Base-by-base conservation (phyloP, 192 early-diverging fungal species). In the Helicostylum pulchrum region DNA sequence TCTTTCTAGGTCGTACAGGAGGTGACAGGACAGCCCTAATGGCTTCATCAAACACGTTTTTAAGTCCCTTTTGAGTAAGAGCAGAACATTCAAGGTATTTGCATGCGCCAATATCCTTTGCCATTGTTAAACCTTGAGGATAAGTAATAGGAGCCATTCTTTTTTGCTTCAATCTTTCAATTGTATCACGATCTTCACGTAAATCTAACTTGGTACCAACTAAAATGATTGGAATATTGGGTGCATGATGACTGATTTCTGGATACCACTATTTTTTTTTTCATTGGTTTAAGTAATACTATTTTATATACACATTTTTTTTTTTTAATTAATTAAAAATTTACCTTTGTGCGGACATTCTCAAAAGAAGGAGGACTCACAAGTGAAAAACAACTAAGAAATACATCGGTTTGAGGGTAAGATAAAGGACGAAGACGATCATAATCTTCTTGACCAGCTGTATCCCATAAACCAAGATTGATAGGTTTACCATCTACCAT, bases 401-500 rank as follows among this genome's bases (percentile, higher is more conserved):
- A 99, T n/a, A 99, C 94, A 73, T 99, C 95, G 7, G 96, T 99
- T 71, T 99, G 96, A 55, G 96, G 96, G 76, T 99, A 99, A 58
- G 95, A 97, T 50, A 99, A 84, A 9, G 96, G 96, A 65, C 96
- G 91, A 56, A 99, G 85, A 53, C 96, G 92, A 77, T 97, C 96
- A 78, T 98, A 97, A 78, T 99, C 96, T 83, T 98, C 96, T 80
- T 98, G 96, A 47, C 96, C 96, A 58, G 96, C 96, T 7, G 96
- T 98, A 84, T 98, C 96, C 94, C 94, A 98, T 61, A 98, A 85
- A 50, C 96, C 96, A 53, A 98, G 80, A 79, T 93, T 98, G 80
- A 99, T 97, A 62, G 95, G 96, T 77, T 96, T 97, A 65, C 94
- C 95, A 77, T 97, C 96, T 2, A 99, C 95, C 96, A 99, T 99